Conservation (phyloP, 495 filamentous ascomycete species). For the Bacidia rubella region DNA sequence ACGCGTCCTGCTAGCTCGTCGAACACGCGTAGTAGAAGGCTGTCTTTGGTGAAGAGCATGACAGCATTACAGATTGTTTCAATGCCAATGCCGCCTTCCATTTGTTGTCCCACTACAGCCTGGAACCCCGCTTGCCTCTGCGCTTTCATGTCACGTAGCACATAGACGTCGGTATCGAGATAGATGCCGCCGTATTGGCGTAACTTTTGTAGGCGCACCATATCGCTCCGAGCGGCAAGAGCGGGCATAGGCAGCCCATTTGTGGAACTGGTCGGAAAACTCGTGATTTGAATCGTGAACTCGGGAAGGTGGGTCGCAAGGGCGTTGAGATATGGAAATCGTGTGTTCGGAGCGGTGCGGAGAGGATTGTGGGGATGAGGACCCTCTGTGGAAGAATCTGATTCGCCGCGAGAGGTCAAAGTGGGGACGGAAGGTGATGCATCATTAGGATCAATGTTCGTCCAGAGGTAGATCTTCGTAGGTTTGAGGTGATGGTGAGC, state of each 20-base stretch:
- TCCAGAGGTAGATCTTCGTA: background rate
- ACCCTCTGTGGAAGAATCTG: no score
- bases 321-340: no score
- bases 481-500: conserved; percentile 3
- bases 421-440: background rate
- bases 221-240: background rate
- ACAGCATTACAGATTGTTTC: no score
- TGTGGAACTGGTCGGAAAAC: background rate
- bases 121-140: background rate
- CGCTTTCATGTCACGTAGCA: background rate
- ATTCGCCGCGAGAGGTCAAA: background rate
- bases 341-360: background rate
- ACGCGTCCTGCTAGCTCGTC: background rate
- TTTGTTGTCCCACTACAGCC: conserved; percentile 2
- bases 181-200: conserved; percentile 2
- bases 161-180: conserved; percentile 6
- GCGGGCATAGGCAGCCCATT: background rate
- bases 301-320: background rate
- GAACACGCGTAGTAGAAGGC: conserved; percentile 1
- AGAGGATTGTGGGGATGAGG: background rate
- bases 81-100: background rate
- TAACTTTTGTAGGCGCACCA: background rate
- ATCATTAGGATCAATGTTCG: background rate
- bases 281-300: background rate
- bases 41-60: background rate